Evolutionary conservation across 495 filamentous ascomycete genomes (phyloP), one percentile per base, ranked within the genome.

Genomic region (Hypoxylon trugodes): DNA sequence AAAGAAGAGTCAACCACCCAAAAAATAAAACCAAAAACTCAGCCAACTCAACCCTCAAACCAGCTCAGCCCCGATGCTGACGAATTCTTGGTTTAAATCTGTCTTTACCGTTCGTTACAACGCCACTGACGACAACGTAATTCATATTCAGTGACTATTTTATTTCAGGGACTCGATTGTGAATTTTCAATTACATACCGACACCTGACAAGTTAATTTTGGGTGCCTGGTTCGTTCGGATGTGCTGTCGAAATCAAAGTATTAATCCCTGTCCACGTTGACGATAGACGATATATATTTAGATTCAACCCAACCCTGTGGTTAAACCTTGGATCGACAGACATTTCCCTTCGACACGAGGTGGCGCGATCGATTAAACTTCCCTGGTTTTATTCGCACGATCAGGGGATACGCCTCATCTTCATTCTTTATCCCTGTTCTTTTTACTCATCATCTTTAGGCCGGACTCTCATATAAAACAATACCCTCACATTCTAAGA

Each of bases 11-110:
- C 59, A 55, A 48, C 33, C 12, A 36, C 56, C n/a, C n/a, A n/a
- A n/a, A n/a, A n/a, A 38, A 16, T 7, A 48, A 10, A 33, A 18
- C 15, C 21, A 37, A 43, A 43, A n/a, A 30, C 40, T 45, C 33
- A 42, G 30, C 46, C 47, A 51, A 25, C 56, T 51, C n/a, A n/a
- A n/a, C n/a, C n/a, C n/a, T n/a, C 25, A 48, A n/a, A 18, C 45
- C 45, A 38, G 35, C 49, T 43, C 55, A 66, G 62, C 62, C 62
- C 37, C 62, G 45, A 60, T n/a, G 62, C 50, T 66, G 62, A 66
- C 56, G 55, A 33, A 59, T 43, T 9, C 37, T 30, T 59, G 26
- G 7, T 54, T 42, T 37, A 50, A 45, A 16, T 25, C 38, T 2
- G 49, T 18, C 19, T 45, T 38, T n/a, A 46, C 40, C 41, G 30